Conservation (phyloP, 192 early-diverging fungal species). For the Backusella liffmaniae region DNA sequence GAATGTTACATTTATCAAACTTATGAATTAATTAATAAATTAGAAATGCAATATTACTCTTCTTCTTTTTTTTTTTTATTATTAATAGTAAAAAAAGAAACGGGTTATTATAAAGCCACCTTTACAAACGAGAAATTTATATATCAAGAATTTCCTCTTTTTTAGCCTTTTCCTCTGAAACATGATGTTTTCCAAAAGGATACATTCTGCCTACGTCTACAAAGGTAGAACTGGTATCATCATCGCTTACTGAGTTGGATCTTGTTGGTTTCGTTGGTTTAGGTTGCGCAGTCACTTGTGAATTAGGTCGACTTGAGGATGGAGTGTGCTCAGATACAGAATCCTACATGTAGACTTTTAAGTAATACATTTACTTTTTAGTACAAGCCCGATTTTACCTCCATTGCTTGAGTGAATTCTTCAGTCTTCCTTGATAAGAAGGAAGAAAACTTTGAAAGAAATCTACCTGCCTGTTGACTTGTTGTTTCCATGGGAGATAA, state of each 20-base stretch:
- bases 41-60: not conserved
- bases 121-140: not conserved
- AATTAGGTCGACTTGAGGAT: not conserved
- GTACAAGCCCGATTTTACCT: constrained; percentile 21
- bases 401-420: constrained; percentile 42
- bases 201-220: constrained; percentile 32
- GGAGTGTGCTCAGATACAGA: not conserved
- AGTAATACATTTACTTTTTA: not conserved
- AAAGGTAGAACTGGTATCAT: constrained; percentile 21
- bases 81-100: not conserved
- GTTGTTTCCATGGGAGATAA: constrained; percentile 22
- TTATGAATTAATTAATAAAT: too few species aligned
- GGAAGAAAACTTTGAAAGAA: constrained; percentile 47
- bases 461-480: constrained; percentile 44
- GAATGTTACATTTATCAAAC: too few species aligned
- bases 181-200: constrained; percentile 11
- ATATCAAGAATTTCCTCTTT: constrained; percentile 10
- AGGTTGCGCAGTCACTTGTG: not conserved
- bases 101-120: not conserved
- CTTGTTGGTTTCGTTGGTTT: not conserved
- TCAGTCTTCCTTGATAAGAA: constrained; percentile 47
- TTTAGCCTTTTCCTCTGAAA: not conserved
- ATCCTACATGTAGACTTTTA: not conserved
- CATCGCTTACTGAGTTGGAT: constrained; percentile 4
- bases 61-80: not conserved